Conservation (phyloP, 1,284 basidiomycete species). For the Ustilago crameri region DNA sequence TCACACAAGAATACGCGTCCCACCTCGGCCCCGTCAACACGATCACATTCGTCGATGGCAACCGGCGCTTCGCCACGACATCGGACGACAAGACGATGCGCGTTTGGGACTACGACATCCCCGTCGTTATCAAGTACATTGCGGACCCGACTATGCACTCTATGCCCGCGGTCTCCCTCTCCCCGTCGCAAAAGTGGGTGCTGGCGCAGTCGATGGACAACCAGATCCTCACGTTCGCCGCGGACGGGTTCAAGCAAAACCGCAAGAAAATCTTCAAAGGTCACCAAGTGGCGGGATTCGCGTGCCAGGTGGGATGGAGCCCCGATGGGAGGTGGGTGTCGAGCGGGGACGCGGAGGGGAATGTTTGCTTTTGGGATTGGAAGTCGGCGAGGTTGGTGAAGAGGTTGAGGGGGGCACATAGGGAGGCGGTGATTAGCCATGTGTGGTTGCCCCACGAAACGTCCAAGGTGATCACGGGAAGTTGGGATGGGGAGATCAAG, state of each 20-base stretch:
- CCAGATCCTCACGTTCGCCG: slow-evolving; percentile 94
- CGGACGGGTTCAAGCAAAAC: slow-evolving; percentile 93
- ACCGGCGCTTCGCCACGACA: slow-evolving; percentile 94
- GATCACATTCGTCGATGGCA: slow-evolving; percentile 96
- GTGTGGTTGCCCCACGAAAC: slow-evolving; percentile 98
- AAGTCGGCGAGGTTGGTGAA: slow-evolving; percentile 93
- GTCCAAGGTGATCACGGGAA: slow-evolving; percentile 88
- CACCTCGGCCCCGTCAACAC: slow-evolving; percentile 98
- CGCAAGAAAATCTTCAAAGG: slow-evolving; percentile 98
- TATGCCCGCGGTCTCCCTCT: slow-evolving; percentile 95
- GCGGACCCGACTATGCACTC: slow-evolving; percentile 99
- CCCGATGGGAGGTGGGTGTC: slow-evolving; percentile 98
- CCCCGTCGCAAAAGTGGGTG: slow-evolving; percentile 95
- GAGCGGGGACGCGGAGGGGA: slow-evolving; percentile 92
- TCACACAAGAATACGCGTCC: slow-evolving; percentile 98
- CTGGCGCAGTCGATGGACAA: slow-evolving; percentile 98
- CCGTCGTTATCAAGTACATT: slow-evolving; percentile 99
- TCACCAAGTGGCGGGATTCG: slow-evolving; percentile 94
- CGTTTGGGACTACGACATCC: slow-evolving; percentile 90
- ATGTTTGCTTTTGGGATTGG: slow-evolving; percentile 99
- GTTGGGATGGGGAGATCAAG: slow-evolving; percentile 97
- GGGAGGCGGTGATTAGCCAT: slow-evolving; percentile 94
- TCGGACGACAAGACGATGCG: slow-evolving; percentile 99
- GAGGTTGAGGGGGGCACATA: slow-evolving; percentile 81
- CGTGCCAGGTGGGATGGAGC: slow-evolving; percentile 94